Evolutionary conservation across 2,329 filamentous ascomycete genomes (phyloP).

Genomic region (Aspergillus japonicus): DNA sequence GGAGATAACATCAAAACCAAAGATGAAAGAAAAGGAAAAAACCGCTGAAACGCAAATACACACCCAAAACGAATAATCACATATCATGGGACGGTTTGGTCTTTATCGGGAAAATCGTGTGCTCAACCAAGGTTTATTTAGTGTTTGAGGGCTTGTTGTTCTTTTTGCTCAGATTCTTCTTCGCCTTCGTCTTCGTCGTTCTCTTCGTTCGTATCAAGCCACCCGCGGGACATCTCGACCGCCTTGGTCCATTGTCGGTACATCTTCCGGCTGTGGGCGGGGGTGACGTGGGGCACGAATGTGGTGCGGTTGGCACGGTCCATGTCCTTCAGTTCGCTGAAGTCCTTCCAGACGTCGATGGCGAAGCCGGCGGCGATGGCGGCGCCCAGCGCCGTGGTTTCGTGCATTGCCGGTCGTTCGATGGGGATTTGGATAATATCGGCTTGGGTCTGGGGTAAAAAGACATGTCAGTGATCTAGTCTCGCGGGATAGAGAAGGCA

Average conservation of each 20-base stretch:
- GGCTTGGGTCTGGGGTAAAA: conserved; percentile 65
- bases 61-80: background rate
- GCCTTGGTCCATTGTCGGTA: conserved; percentile 74
- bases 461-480: conserved; percentile 14
- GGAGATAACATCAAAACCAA: background rate
- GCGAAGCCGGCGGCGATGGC: conserved; percentile 89
- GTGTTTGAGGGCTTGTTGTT: background rate
- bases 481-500: background rate
- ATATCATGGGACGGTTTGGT: background rate
- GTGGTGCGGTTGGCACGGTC: conserved; percentile 67
- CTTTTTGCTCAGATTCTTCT: conserved; percentile 11
- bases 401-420: conserved; percentile 80
- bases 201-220: conserved; percentile 46
- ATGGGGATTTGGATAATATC: conserved; percentile 82
- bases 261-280: conserved; percentile 59
- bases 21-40: background rate
- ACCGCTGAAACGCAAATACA: background rate
- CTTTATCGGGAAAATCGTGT: background rate
- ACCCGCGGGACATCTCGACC: conserved; percentile 75
- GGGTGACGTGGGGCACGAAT: conserved; percentile 66
- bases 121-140: no score
- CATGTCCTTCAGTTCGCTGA: conserved; percentile 71
- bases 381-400: conserved; percentile 84
- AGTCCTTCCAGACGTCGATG: conserved; percentile 71
- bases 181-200: conserved; percentile 23